Conservation (phyloP, 2,329 filamentous ascomycete genomes). For the Aquanectria penicillioides region DNA sequence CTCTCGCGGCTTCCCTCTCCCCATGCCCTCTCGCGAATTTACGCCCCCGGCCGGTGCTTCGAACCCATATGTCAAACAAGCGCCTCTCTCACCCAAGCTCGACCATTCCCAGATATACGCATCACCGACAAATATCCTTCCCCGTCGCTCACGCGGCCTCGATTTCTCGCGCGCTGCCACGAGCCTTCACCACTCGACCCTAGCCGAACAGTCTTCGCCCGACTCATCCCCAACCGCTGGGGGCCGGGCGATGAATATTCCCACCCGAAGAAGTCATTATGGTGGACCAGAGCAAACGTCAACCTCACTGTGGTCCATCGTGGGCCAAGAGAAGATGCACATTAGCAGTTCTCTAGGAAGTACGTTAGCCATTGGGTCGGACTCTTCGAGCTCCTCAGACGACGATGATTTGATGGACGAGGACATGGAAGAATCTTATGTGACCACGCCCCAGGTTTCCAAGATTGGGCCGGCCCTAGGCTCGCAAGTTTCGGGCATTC, state of each 20-base stretch:
- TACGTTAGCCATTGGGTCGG: slow-evolving; percentile 76
- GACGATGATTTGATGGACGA: slow-evolving; percentile 78
- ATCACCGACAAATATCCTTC: slow-evolving; percentile 87
- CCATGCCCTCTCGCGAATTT: slow-evolving; percentile 47
- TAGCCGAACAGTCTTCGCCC: slow-evolving; percentile 87
- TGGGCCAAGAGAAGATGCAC: slow-evolving; percentile 74
- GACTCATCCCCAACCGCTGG: slow-evolving; percentile 90
- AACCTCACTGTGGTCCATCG: slow-evolving; percentile 76
- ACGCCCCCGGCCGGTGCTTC: slow-evolving; percentile 49
- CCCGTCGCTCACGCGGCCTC: slow-evolving; percentile 86
- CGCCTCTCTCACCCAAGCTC: slow-evolving; percentile 84
- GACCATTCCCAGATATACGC: slow-evolving; percentile 87
- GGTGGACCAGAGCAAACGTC: slow-evolving; percentile 70
- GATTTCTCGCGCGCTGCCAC: slow-evolving; percentile 95
- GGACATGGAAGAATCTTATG: slow-evolving; percentile 81
- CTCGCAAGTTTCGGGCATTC: slow-evolving; percentile 61
- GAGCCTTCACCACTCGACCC: slow-evolving; percentile 92
- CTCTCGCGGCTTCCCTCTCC: slow-evolving; percentile 65
- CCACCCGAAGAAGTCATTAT: slow-evolving; percentile 61
- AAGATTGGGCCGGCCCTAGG: slow-evolving; percentile 63
- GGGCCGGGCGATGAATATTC: slow-evolving; percentile 72
- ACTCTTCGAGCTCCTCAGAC: slow-evolving; percentile 79
- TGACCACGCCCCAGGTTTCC: slow-evolving; percentile 82
- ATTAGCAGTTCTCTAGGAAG: slow-evolving; percentile 84
- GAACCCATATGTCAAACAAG: slow-evolving; percentile 60